Conservation (phyloP, 2,329 filamentous ascomycete genomes). For the Nigrospora osmanthi region DNA sequence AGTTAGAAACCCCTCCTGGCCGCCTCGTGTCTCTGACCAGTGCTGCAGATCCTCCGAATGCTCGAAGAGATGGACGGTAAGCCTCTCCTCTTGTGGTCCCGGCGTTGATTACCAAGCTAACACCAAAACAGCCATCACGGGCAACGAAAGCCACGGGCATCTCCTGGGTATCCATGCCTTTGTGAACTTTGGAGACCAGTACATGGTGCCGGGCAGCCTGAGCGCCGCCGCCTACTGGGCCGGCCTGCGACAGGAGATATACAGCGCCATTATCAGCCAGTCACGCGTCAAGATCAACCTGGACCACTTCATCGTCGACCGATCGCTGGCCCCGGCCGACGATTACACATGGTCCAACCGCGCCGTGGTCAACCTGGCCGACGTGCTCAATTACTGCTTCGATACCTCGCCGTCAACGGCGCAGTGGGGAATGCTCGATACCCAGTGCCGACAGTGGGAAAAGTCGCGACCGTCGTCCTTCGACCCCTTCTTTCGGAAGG, state of each 20-base stretch:
- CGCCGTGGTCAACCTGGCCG: conserved; percentile 54
- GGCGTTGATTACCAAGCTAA: conserved; percentile 11
- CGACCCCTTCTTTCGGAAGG: conserved; percentile 42
- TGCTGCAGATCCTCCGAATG: conserved; percentile 34
- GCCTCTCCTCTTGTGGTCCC: background rate
- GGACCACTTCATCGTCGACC: conserved; percentile 40
- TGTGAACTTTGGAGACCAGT: conserved; percentile 31
- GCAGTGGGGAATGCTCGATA: conserved; percentile 35
- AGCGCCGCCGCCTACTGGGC: conserved; percentile 50
- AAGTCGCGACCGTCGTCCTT: conserved; percentile 41
- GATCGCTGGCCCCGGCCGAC: conserved; percentile 35
- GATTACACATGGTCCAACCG: conserved; percentile 54
- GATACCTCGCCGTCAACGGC: conserved; percentile 21
- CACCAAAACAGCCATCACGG: conserved; percentile 22
- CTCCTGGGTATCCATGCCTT: conserved; percentile 38
- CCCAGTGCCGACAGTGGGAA: conserved; percentile 37
- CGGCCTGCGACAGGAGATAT: conserved; percentile 51
- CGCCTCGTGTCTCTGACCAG: too few species aligned
- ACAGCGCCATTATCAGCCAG: conserved; percentile 42
- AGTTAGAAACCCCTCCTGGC: too few species aligned
- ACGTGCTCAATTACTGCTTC: conserved; percentile 57
- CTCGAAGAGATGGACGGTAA: conserved; percentile 37
- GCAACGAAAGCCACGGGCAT: conserved; percentile 38
- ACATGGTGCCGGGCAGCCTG: conserved; percentile 31
- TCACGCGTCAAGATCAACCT: conserved; percentile 40